Evolutionary conservation across 73 alveolate species (phyloP).

Genomic region (Tetrahymena thermophila): DNA sequence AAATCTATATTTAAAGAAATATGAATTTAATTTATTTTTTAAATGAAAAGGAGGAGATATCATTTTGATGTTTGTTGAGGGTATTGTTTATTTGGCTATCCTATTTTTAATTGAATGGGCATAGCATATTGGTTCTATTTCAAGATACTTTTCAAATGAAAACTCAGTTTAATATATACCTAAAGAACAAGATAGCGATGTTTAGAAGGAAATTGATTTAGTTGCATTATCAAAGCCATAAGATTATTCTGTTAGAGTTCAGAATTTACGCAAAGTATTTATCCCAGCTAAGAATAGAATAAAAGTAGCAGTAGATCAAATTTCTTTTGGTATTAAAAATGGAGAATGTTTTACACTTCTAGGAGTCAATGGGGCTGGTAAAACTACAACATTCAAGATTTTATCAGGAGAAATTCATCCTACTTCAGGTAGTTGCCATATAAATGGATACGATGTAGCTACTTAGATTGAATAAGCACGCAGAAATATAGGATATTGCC

Average conservation of each 20-base stretch:
- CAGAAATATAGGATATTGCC: constrained; percentile 94
- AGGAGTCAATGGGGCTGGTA: constrained; percentile 99
- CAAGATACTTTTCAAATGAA: constrained; percentile 13
- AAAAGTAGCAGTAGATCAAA: constrained; percentile 84
- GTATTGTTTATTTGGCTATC: constrained; percentile 6
- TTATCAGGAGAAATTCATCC: constrained; percentile 89
- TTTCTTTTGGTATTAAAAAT: constrained; percentile 84
- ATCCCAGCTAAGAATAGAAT: constrained; percentile 23
- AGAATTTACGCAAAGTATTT: constrained; percentile 55
- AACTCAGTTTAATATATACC: neutral
- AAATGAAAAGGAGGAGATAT: constrained; percentile 36
- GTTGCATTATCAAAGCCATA: constrained; percentile 32
- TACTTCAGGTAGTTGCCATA: constrained; percentile 73
- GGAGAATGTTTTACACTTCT: constrained; percentile 97
- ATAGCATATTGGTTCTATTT: constrained; percentile 25
- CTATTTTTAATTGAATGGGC: constrained; percentile 37
- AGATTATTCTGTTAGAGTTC: constrained; percentile 45
- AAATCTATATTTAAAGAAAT: no score
- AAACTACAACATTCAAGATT: constrained; percentile 93
- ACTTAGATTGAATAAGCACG: constrained; percentile 77
- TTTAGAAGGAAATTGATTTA: constrained; percentile 24
- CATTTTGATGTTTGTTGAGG: constrained; percentile 13
- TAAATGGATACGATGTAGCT: constrained; percentile 78
- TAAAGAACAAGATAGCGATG: constrained; percentile 43
- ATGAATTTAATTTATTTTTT: neutral